Evolutionary conservation across 371 early-diverging fungal genomes (phyloP).

Genomic region (Aphelidium insulamus): DNA sequence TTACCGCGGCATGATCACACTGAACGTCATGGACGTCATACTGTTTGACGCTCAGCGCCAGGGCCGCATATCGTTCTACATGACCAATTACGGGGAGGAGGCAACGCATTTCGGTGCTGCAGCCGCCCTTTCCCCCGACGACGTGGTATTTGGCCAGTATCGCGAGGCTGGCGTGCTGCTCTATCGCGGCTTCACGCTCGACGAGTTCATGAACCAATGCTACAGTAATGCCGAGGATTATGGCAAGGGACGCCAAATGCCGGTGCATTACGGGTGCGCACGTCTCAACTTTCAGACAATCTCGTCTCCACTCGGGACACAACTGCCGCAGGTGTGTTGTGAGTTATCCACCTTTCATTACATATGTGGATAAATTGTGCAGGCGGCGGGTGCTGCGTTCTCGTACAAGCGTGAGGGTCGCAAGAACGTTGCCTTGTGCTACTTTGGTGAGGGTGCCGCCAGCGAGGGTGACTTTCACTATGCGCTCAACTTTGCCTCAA

Average conservation of each 20-base stretch:
- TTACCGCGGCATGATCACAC: conserved; percentile 70
- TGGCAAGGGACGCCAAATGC: conserved; percentile 96
- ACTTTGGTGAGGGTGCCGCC: conserved; percentile 95
- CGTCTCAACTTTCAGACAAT: conserved; percentile 81
- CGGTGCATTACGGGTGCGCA: conserved; percentile 80
- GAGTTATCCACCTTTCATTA: too few relatives aligned
- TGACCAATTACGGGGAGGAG: conserved; percentile 95
- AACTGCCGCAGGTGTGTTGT: conserved; percentile 74
- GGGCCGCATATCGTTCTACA: conserved; percentile 92
- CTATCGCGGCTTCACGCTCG: conserved; percentile 78
- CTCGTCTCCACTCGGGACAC: conserved; percentile 87
- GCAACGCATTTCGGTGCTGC: conserved; percentile 73
- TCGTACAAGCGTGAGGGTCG: conserved; percentile 60
- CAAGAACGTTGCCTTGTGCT: conserved; percentile 61
- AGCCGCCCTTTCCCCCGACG: conserved; percentile 57
- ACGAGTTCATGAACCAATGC: conserved; percentile 88
- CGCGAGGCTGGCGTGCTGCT: conserved; percentile 82
- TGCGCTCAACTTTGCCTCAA: conserved; percentile 89
- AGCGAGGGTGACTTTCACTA: conserved; percentile 96
- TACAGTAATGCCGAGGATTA: conserved; percentile 67
- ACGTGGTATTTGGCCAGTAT: conserved; percentile 86
- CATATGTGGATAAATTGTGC: too few relatives aligned
- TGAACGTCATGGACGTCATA: conserved; percentile 77
- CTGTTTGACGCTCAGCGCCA: conserved; percentile 95
- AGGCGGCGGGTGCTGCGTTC: conserved; percentile 94